Evolutionary conservation across 768 basidiomycete genomes (phyloP).

Genomic region (Suillus lakei): DNA sequence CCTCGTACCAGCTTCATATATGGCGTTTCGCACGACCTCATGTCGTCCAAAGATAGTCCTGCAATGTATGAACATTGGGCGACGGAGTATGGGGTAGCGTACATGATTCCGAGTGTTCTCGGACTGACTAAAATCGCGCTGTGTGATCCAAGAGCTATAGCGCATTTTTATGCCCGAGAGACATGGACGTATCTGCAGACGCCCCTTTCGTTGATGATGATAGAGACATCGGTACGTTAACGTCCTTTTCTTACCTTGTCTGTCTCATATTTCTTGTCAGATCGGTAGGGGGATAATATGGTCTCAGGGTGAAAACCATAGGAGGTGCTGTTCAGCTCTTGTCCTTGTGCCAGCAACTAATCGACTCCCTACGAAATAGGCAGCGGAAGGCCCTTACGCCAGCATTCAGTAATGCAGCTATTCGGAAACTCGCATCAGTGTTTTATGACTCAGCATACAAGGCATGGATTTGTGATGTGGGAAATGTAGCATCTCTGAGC

Average conservation of each 20-base stretch:
- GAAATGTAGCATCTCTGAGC: neutral
- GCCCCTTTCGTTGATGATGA: constrained; percentile 32
- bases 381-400: constrained; percentile 44
- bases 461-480: constrained; percentile 25
- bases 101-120: constrained; percentile 19
- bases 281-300: constrained; percentile 35
- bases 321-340: constrained; percentile 34
- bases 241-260: neutral
- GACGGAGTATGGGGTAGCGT: constrained; percentile 23
- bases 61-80: constrained; percentile 28
- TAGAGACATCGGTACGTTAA: constrained; percentile 27
- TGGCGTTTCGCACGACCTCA: constrained; percentile 18
- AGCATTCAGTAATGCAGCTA: constrained; percentile 46
- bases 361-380: constrained; percentile 12
- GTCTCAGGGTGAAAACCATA: constrained; percentile 47
- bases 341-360: constrained; percentile 25
- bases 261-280: constrained; percentile 2
- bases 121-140: constrained; percentile 19
- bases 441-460: constrained; percentile 50
- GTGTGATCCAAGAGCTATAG: constrained; percentile 53
- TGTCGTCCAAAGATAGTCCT: constrained; percentile 1
- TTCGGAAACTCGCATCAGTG: constrained; percentile 40
- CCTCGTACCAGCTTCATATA: constrained; percentile 21
- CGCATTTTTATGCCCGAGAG: constrained; percentile 55
- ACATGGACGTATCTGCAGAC: constrained; percentile 53